phyloP scores from a whole-genome alignment of 2,329 filamentous ascomycete species.

The Alternaria viburni region DNA sequence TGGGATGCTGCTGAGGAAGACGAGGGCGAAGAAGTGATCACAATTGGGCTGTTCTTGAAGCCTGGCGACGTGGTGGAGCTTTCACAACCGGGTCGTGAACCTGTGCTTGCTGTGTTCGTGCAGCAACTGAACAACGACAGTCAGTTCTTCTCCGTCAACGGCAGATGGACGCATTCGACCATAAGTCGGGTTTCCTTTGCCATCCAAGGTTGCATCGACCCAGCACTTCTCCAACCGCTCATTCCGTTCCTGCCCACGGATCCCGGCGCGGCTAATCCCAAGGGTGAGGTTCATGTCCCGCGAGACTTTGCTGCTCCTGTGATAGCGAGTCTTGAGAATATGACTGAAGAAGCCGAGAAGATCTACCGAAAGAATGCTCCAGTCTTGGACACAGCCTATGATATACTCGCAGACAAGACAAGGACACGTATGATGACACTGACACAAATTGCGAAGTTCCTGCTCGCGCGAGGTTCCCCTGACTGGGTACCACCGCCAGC shows the following conservation, averaged over 20 bases:
- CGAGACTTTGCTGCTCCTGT: constrained; percentile 54
- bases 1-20: constrained; percentile 25
- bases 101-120: constrained; percentile 59
- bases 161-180: constrained; percentile 54
- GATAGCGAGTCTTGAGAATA: constrained; percentile 50
- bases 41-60: constrained; percentile 47
- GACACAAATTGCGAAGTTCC: constrained; percentile 52
- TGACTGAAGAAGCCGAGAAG: constrained; percentile 54
- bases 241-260: constrained; percentile 59
- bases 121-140: constrained; percentile 48
- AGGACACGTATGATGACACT: constrained; percentile 57
- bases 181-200: constrained; percentile 55
- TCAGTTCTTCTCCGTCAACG: constrained; percentile 60
- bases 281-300: constrained; percentile 52
- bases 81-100: constrained; percentile 41
- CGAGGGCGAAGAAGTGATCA: constrained; percentile 41
- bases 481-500: constrained; percentile 46
- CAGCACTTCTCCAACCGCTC: constrained; percentile 54
- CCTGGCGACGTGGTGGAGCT: constrained; percentile 60
- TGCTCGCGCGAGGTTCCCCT: constrained; percentile 41
- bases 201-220: constrained; percentile 57
- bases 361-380: constrained; percentile 56
- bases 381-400: constrained; percentile 58
- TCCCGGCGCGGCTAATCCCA: constrained; percentile 24
- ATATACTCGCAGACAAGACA: constrained; percentile 51